phyloP scores from a whole-genome alignment of 352 stramenopile species.

The Pythium aristosporum region DNA sequence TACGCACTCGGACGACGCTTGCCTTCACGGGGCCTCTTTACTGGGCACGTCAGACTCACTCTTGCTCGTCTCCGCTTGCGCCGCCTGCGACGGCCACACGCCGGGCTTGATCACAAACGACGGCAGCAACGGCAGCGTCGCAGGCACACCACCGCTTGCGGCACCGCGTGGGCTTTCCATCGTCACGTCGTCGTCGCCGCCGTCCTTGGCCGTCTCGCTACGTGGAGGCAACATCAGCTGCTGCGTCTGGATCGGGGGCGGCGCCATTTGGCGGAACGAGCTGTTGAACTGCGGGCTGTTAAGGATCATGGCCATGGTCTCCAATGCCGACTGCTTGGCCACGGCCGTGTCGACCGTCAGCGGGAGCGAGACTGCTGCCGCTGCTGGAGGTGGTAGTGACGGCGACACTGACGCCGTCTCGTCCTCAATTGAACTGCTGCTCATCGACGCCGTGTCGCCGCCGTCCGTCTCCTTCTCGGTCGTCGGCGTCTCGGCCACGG shows the following conservation, averaged over 20 bases:
- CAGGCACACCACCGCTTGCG: not conserved
- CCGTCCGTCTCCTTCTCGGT: conserved; percentile 6
- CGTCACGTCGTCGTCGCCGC: conserved; percentile 9
- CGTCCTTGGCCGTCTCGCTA: not conserved
- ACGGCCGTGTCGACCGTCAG: conserved; percentile 10
- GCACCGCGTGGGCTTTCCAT: conserved; percentile 24
- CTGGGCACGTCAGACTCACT: not conserved
- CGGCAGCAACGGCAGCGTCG: conserved; percentile 19
- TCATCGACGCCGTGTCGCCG: conserved; percentile 30
- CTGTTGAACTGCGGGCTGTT: conserved; percentile 50
- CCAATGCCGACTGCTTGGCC: conserved; percentile 27
- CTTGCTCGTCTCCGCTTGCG: not conserved
- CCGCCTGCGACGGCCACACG: not conserved
- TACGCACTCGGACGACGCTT: too few species aligned
- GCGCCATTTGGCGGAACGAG: conserved; percentile 25
- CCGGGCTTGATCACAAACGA: conserved; percentile 25
- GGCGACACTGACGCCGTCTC: not conserved
- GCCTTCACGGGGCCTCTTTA: not conserved
- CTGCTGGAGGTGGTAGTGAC: not conserved
- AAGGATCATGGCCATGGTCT: conserved; percentile 77
- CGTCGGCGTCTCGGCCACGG: not conserved
- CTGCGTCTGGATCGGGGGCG: conserved; percentile 25
- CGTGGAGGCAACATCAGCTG: not conserved
- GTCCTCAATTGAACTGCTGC: conserved; percentile 19
- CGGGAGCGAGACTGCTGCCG: too few species aligned